Conservation (phyloP, 2,329 filamentous ascomycete genomes). For the Ceratocystis diversiconidia region DNA sequence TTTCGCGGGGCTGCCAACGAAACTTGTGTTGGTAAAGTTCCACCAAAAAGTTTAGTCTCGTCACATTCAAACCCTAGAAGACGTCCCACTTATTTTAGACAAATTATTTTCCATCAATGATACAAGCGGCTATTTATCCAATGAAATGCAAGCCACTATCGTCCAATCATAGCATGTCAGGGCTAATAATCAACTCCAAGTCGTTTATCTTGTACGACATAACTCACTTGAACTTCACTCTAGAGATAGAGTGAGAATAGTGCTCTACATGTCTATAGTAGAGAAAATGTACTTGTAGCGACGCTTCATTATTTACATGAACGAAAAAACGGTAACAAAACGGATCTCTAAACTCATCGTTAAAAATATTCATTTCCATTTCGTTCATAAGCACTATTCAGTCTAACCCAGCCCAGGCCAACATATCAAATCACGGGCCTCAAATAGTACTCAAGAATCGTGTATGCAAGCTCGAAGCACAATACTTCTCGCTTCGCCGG, state of each 20-base stretch:
- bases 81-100: background rate
- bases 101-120: background rate
- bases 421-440: constrained; percentile 32
- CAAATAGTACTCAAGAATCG: constrained; percentile 40
- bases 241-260: background rate
- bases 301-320: background rate
- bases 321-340: background rate
- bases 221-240: background rate
- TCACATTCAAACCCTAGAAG: background rate
- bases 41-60: background rate
- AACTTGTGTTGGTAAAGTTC: background rate
- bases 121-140: background rate
- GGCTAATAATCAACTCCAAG: background rate
- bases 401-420: background rate
- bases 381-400: background rate
- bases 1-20: background rate
- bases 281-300: background rate
- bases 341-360: background rate
- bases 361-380: background rate
- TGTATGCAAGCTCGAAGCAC: constrained; percentile 39
- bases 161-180: background rate
- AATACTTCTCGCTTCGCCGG: constrained; percentile 21
- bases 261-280: too few relatives aligned
- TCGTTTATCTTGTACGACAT: background rate
- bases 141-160: background rate